Evolutionary conservation across 2,329 filamentous ascomycete genomes (phyloP).

Genomic region (Pseudopyrenochaeta lycopersici): DNA sequence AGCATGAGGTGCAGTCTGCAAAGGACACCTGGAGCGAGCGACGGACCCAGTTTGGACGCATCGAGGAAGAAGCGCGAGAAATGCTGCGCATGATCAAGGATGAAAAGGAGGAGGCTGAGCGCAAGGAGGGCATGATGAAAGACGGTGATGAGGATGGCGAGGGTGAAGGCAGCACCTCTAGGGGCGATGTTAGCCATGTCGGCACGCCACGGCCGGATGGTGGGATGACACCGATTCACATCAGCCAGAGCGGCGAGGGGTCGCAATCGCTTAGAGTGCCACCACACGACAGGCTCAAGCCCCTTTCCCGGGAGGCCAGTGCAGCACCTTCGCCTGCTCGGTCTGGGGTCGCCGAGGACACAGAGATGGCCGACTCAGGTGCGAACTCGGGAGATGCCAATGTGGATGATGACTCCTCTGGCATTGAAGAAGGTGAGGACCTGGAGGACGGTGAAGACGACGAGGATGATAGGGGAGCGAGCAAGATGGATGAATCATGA

Average conservation of each 20-base stretch:
- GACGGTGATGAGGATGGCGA: constrained; percentile 52
- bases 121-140: constrained; percentile 73
- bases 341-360: constrained; percentile 37
- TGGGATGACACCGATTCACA: constrained; percentile 52
- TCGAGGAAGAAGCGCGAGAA: constrained; percentile 90
- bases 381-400: constrained; percentile 29
- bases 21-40: constrained; percentile 85
- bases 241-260: constrained; percentile 41
- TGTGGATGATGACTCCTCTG: constrained; percentile 46
- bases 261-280: constrained; percentile 37
- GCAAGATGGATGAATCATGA: constrained; percentile 44
- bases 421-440: constrained; percentile 44
- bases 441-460: constrained; percentile 43
- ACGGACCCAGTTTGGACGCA: constrained; percentile 83
- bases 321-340: constrained; percentile 35
- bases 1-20: constrained; percentile 84
- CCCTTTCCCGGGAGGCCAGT: constrained; percentile 39
- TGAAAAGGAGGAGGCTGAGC: constrained; percentile 93
- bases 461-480: constrained; percentile 26
- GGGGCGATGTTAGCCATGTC: constrained; percentile 50
- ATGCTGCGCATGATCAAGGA: constrained; percentile 87
- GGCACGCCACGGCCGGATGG: constrained; percentile 57
- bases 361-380: constrained; percentile 41
- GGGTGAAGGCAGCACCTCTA: constrained; percentile 49
- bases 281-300: constrained; percentile 42